A percentile compares a stretch with the other conserved stretches of the same genome.
Conservation (phyloP, 1,284 basidiomycete genomes). For the Sanghuangporus weigelae region DNA sequence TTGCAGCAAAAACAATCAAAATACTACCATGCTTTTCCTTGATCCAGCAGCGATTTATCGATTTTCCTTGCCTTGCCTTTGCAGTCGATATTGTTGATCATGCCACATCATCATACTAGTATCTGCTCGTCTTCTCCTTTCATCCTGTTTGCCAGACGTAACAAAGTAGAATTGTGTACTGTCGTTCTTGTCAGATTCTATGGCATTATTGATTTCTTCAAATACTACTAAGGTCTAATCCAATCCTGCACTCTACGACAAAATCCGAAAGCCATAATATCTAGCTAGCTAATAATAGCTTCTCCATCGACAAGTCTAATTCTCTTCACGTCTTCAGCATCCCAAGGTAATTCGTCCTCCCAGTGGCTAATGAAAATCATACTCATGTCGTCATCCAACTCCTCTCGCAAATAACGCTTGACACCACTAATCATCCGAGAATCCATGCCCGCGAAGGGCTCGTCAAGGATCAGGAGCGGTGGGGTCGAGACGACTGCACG, state of each 20-base stretch:
- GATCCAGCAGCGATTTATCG: not conserved
- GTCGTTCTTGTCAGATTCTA: no score
- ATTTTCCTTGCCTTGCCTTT: not conserved
- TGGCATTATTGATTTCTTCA: no score
- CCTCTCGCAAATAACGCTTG: conserved; percentile 51
- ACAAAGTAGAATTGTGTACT: no score
- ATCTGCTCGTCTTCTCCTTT: no score
- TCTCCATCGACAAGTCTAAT: conserved; percentile 42
- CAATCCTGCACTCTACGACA: no score
- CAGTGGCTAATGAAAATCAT: conserved; percentile 86
- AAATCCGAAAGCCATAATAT: no score
- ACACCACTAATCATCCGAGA: conserved; percentile 65
- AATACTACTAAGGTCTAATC: no score
- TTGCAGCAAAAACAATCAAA: no score
- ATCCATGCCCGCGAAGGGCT: conserved; percentile 90
- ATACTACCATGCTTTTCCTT: not conserved
- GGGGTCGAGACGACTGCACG: conserved; percentile 70
- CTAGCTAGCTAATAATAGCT: not conserved
- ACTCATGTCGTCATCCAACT: conserved; percentile 61
- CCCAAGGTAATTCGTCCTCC: conserved; percentile 84
- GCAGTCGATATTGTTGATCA: no score
- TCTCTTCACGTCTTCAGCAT: not conserved
- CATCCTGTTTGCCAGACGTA: no score
- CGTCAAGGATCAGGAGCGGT: conserved; percentile 78
- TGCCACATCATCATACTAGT: no score